These are phyloP conservation scores for Macrocybe gigantea DNA, from an alignment of 768 basidiomycete species.

Conservation along the genomic window DNA sequence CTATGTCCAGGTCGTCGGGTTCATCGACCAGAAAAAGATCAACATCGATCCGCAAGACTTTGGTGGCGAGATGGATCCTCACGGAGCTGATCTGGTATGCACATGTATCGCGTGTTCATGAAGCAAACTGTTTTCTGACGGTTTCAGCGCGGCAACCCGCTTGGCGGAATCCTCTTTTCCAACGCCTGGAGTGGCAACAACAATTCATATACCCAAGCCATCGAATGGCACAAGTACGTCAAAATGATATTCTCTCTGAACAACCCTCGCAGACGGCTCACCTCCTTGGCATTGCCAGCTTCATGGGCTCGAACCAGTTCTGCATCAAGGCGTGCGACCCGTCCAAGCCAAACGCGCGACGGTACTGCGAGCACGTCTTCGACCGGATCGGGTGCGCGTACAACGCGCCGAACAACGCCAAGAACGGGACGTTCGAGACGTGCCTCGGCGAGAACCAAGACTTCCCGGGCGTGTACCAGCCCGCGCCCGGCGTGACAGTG, in stretches of 20 bases:
- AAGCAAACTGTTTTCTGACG: neutral
- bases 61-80: conserved; percentile 70
- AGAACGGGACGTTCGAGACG: conserved; percentile 51
- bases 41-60: conserved; percentile 42
- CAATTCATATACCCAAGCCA: conserved; percentile 44
- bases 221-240: conserved; percentile 63
- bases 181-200: conserved; percentile 42
- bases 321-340: conserved; percentile 76
- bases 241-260: neutral
- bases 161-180: conserved; percentile 67
- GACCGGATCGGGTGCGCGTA: conserved; percentile 72
- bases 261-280: neutral
- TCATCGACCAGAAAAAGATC: conserved; percentile 48
- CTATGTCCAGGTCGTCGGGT: conserved; percentile 53
- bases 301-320: conserved; percentile 61
- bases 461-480: conserved; percentile 43
- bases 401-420: conserved; percentile 64
- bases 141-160: conserved; percentile 66
- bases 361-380: conserved; percentile 66
- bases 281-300: conserved; percentile 32
- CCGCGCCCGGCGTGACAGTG: conserved; percentile 25
- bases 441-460: conserved; percentile 63
- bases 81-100: conserved; percentile 42
- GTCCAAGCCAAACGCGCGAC: conserved; percentile 34
- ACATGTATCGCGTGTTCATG: neutral